Conservation (phyloP, 192 early-diverging fungal genomes). For the Diversispora eburnea region DNA sequence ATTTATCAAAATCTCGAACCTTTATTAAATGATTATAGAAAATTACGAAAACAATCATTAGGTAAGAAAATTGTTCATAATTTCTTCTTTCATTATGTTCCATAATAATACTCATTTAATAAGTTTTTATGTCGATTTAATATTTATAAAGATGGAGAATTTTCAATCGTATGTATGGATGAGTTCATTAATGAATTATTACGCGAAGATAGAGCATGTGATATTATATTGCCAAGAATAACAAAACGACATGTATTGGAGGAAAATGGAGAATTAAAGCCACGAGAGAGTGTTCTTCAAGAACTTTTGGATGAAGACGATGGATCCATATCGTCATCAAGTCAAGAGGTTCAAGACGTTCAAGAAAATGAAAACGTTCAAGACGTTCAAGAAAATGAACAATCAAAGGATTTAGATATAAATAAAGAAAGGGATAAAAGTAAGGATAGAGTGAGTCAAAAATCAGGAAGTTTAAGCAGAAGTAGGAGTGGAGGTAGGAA, state of each 20-base stretch:
- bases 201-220: constrained; percentile 74
- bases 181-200: constrained; percentile 88
- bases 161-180: constrained; percentile 70
- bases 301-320: constrained; percentile 30
- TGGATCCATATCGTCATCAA: constrained; percentile 5
- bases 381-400: constrained; percentile 22
- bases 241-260: constrained; percentile 78
- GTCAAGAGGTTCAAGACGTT: too few relatives aligned
- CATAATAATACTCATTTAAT: too few relatives aligned
- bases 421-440: constrained; percentile 18
- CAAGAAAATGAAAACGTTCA: constrained; percentile 24
- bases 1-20: constrained; percentile 86
- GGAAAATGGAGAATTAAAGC: constrained; percentile 78
- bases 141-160: constrained; percentile 31
- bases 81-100: neutral
- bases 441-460: constrained; percentile 5
- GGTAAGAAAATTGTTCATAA: constrained; percentile 31
- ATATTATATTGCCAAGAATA: constrained; percentile 84
- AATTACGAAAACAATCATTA: constrained; percentile 61
- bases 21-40: constrained; percentile 80
- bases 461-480: constrained; percentile 27
- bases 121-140: neutral
- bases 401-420: constrained; percentile 25
- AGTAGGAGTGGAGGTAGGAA: constrained; percentile 6
- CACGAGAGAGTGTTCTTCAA: constrained; percentile 63